Conservation (phyloP, 768 basidiomycete species). For the Tulasnella sp. region DNA sequence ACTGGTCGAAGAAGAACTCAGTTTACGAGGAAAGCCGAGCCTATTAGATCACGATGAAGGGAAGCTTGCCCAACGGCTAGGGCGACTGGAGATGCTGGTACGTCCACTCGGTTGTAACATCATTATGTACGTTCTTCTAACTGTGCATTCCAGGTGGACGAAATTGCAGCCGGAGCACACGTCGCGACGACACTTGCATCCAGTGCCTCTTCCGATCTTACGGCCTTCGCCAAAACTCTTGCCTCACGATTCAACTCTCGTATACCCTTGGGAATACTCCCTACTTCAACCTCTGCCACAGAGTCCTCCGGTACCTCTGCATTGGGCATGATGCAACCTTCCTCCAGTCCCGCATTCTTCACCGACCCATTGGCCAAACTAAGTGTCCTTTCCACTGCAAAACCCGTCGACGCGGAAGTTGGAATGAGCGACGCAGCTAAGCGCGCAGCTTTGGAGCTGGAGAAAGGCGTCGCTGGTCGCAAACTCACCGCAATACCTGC, state of each 20-base stretch:
- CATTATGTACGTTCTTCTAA: not conserved
- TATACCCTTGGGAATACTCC: not conserved
- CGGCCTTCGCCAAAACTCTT: conserved; percentile 5
- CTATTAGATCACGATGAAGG: not conserved
- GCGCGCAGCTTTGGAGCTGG: conserved; percentile 5
- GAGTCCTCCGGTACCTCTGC: not conserved
- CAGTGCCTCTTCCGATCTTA: not conserved
- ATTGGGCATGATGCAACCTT: not conserved
- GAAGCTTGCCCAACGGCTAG: not conserved
- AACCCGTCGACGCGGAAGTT: not conserved
- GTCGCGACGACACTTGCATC: not conserved
- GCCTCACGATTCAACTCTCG: conserved; percentile 9
- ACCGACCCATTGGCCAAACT: not conserved
- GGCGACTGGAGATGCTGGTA: conserved; percentile 4
- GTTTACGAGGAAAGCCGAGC: not conserved
- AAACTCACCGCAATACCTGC: conserved; percentile 10
- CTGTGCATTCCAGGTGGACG: not conserved
- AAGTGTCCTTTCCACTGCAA: conserved; percentile 1
- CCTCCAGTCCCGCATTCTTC: not conserved
- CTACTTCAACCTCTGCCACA: not conserved
- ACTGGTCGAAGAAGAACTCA: not conserved
- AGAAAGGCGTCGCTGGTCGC: conserved; percentile 1
- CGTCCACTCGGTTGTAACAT: not conserved
- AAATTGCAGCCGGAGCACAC: conserved; percentile 2
- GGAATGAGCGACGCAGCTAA: conserved; percentile 10